phyloP scores from a whole-genome alignment of 495 filamentous ascomycete genomes.

The Daldinia grandis region DNA sequence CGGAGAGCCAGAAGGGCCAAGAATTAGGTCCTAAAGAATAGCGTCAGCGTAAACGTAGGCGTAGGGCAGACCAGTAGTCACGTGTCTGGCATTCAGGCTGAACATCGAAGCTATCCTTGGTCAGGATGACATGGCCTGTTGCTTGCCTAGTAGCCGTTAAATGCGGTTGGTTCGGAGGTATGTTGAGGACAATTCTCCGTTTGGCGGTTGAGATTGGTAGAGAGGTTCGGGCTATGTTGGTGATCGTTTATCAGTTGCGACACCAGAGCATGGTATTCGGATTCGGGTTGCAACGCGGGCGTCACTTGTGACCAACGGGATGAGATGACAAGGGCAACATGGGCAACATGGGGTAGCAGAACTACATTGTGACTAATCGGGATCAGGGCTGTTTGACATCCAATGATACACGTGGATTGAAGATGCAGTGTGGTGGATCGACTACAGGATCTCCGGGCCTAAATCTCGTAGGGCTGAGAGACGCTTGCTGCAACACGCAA shows the following conservation, averaged over 20 bases:
- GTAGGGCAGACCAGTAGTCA: conserved; percentile 28
- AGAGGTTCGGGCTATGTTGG: conserved; percentile 23
- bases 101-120: conserved; percentile 9
- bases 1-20: conserved; percentile 29
- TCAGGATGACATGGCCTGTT: neutral
- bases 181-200: conserved; percentile 9
- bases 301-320: conserved; percentile 18
- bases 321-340: no score
- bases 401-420: conserved; percentile 31
- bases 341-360: conserved; percentile 28
- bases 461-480: conserved; percentile 51
- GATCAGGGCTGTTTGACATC: conserved; percentile 20
- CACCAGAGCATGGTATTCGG: conserved; percentile 24
- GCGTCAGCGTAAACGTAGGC: conserved; percentile 32
- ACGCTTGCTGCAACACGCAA: conserved; percentile 34
- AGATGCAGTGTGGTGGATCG: conserved; percentile 42
- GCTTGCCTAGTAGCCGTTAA: conserved; percentile 10
- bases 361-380: conserved; percentile 32
- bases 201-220: conserved; percentile 22
- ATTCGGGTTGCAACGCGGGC: conserved; percentile 23
- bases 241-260: conserved; percentile 22
- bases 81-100: conserved; percentile 24
- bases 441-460: conserved; percentile 40
- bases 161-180: conserved; percentile 9
- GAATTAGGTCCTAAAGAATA: conserved; percentile 12